Conservation (phyloP, 768 basidiomycete genomes). For the Baorangia bicolor region DNA sequence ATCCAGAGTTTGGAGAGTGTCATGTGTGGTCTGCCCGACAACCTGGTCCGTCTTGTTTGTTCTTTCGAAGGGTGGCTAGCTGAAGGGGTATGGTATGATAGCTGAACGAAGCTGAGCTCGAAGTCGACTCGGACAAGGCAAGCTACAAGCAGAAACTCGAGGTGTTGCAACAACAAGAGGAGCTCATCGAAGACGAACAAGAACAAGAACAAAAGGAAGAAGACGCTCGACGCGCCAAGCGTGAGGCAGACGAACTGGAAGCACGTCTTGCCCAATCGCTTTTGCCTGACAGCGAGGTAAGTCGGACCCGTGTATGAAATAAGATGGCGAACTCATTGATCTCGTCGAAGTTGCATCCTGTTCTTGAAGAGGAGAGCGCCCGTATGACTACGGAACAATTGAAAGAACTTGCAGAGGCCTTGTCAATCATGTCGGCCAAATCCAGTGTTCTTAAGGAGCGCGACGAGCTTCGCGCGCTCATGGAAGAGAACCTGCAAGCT, state of each 20-base stretch:
- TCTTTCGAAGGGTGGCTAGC: background rate
- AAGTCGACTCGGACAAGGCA: slow-evolving; percentile 90
- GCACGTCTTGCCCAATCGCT: slow-evolving; percentile 77
- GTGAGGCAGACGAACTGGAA: slow-evolving; percentile 78
- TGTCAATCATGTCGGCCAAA: slow-evolving; percentile 88
- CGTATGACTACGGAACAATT: slow-evolving; percentile 97
- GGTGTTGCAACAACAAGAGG: slow-evolving; percentile 96
- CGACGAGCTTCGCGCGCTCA: slow-evolving; percentile 83
- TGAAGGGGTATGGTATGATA: slow-evolving; percentile 29
- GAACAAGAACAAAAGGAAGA: slow-evolving; percentile 97
- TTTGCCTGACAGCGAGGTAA: slow-evolving; percentile 87
- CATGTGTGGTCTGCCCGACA: slow-evolving; percentile 89
- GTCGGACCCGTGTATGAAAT: slow-evolving; percentile 1
- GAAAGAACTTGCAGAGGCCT: slow-evolving; percentile 88
- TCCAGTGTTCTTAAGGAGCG: slow-evolving; percentile 96
- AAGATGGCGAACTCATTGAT: background rate
- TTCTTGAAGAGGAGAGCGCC: slow-evolving; percentile 65
- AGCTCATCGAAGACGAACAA: slow-evolving; percentile 98
- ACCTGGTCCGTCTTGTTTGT: slow-evolving; percentile 61
- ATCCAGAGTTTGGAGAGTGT: slow-evolving; percentile 86
- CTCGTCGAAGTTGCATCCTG: slow-evolving; percentile 55
- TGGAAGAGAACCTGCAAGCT: slow-evolving; percentile 89
- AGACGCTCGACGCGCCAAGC: slow-evolving; percentile 82
- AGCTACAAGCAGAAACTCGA: slow-evolving; percentile 98
- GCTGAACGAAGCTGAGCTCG: slow-evolving; percentile 96